Evolutionary conservation across 805 yeast species (phyloP).

Genomic region (Metschnikowia koreensis): DNA sequence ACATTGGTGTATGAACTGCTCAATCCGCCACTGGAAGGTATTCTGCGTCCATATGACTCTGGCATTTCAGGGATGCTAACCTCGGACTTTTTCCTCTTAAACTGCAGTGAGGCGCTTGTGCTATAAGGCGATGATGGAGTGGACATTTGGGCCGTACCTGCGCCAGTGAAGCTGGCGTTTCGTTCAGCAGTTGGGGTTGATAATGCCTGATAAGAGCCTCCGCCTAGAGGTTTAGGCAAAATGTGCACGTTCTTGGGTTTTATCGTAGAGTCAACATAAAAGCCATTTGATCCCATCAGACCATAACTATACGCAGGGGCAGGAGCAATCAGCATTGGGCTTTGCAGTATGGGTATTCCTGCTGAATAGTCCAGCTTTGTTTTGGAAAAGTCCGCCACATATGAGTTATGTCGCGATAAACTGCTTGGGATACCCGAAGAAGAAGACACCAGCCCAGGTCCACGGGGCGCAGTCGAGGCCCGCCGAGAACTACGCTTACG

Average conservation of each 20-base stretch:
- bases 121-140: constrained; percentile 19
- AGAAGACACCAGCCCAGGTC: constrained; percentile 8
- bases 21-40: constrained; percentile 17
- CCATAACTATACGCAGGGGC: constrained; percentile 8
- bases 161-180: neutral
- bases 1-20: constrained; percentile 12
- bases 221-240: constrained; percentile 36
- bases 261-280: constrained; percentile 14
- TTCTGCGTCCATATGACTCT: constrained; percentile 23
- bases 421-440: constrained; percentile 1
- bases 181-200: constrained; percentile 2
- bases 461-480: constrained; percentile 12
- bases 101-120: constrained; percentile 27
- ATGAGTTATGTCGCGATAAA: constrained; percentile 4
- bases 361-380: constrained; percentile 4
- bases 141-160: constrained; percentile 6
- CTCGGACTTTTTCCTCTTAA: constrained; percentile 44
- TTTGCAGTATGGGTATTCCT: constrained; percentile 10
- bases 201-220: neutral
- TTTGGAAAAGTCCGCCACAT: constrained; percentile 7
- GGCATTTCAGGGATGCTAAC: constrained; percentile 24
- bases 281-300: constrained; percentile 7
- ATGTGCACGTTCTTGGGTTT: constrained; percentile 40
- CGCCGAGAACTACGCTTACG: constrained; percentile 52
- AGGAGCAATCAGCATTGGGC: constrained; percentile 8